These are phyloP conservation scores for Erodium trifolium DNA, from an alignment of 441 rosid species.

Conservation along the genomic window DNA sequence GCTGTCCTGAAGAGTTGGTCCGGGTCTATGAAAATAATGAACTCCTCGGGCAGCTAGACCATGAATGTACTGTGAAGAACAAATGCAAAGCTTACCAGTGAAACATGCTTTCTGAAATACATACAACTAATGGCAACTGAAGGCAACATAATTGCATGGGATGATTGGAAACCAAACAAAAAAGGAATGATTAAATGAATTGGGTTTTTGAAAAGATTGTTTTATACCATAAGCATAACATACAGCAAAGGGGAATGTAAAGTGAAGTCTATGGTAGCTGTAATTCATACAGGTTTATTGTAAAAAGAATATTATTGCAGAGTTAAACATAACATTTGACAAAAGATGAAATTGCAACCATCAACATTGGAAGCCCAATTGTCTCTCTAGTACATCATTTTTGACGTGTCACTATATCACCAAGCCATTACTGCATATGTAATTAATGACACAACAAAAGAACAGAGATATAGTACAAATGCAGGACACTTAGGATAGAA, in stretches of 20 bases:
- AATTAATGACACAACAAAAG: neutral
- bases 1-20: slow-evolving; percentile 77
- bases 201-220: too few species aligned
- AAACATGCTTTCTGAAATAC: neutral
- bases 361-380: slow-evolving; percentile 1
- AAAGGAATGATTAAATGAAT: too few species aligned
- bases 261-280: neutral
- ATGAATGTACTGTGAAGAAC: slow-evolving; percentile 70
- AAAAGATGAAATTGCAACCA: neutral
- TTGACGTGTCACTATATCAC: neutral
- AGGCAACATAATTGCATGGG: too few species aligned
- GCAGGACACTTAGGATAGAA: slow-evolving; percentile 6
- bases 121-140: too few species aligned
- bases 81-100: slow-evolving; percentile 6
- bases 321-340: too few species aligned
- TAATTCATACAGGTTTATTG: neutral
- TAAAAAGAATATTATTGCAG: neutral
- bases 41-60: slow-evolving; percentile 97
- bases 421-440: neutral
- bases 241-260: too few species aligned
- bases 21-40: slow-evolving; percentile 85
- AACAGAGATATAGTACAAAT: neutral
- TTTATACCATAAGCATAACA: too few species aligned
- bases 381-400: neutral
- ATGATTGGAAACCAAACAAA: too few species aligned